phyloP scores from a whole-genome alignment of 345 rosid species.

The Euphorbia pulcherrima region DNA sequence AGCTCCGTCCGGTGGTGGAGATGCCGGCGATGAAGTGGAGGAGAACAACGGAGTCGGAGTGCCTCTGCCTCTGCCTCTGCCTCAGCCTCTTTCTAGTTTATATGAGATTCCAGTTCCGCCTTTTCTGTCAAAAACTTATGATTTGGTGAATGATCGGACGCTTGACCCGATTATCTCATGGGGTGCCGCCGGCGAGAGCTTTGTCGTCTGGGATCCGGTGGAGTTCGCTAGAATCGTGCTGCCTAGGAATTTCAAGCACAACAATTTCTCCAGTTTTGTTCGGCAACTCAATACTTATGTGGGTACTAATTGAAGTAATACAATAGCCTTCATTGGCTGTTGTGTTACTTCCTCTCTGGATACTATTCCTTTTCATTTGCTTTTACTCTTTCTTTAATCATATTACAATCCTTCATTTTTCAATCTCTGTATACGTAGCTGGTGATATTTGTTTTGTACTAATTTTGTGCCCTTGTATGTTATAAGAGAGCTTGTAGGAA shows the following conservation, averaged over 20 bases:
- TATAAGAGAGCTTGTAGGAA: background rate
- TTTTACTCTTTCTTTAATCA: slow-evolving; percentile 12
- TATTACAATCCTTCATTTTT: slow-evolving; percentile 6
- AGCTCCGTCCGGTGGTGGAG: slow-evolving; percentile 6
- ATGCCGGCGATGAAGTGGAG: background rate
- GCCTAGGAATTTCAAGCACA: slow-evolving; percentile 34
- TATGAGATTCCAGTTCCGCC: slow-evolving; percentile 56
- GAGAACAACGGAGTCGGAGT: slow-evolving; percentile 12
- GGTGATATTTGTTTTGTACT: background rate
- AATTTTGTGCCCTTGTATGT: background rate
- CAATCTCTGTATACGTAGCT: slow-evolving; percentile 30
- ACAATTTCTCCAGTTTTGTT: slow-evolving; percentile 37
- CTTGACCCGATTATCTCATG: slow-evolving; percentile 29
- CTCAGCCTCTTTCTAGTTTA: slow-evolving; percentile 55
- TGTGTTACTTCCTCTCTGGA: slow-evolving; percentile 13
- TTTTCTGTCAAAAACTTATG: slow-evolving; percentile 26
- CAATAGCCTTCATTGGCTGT: slow-evolving; percentile 33
- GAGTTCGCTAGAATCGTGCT: slow-evolving; percentile 27
- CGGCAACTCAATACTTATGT: slow-evolving; percentile 37
- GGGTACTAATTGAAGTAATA: slow-evolving; percentile 38
- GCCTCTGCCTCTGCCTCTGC: too few species aligned
- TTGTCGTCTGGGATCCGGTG: slow-evolving; percentile 30
- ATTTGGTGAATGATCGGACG: slow-evolving; percentile 22
- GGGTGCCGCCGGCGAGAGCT: slow-evolving; percentile 23
- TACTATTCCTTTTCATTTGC: background rate